phyloP scores from a whole-genome alignment of 805 yeast genomes.

The Lachancea fermentati region DNA sequence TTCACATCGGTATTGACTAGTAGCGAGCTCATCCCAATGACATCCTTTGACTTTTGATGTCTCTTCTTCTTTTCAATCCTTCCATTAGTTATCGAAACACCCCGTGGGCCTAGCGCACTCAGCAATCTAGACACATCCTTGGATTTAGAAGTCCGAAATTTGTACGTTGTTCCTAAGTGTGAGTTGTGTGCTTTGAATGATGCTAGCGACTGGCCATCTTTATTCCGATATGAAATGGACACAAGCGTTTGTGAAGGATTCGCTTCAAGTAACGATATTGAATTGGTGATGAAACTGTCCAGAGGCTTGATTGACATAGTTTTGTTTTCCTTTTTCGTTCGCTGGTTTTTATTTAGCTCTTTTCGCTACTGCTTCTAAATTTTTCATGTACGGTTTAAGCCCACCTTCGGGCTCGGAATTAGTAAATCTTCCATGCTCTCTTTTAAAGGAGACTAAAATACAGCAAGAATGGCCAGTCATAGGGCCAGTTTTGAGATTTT shows the following conservation, averaged over 20 bases:
- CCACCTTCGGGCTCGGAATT: background rate
- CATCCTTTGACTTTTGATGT: slow-evolving; percentile 13
- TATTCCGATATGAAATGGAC: slow-evolving; percentile 32
- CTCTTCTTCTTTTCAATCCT: slow-evolving; percentile 20
- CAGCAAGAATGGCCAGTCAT: background rate
- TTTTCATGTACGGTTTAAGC: background rate
- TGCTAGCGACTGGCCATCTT: slow-evolving; percentile 17
- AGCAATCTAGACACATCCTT: slow-evolving; percentile 72
- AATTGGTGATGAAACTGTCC: slow-evolving; percentile 39
- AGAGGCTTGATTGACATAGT: slow-evolving; percentile 24
- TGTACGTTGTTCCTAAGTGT: slow-evolving; percentile 54
- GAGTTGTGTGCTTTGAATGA: slow-evolving; percentile 62
- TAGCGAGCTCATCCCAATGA: slow-evolving; percentile 23
- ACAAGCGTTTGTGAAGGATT: slow-evolving; percentile 35
- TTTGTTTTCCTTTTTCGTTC: background rate
- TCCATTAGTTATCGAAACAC: slow-evolving; percentile 36
- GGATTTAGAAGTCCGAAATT: slow-evolving; percentile 50
- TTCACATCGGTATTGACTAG: slow-evolving; percentile 26
- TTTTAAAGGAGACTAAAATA: background rate
- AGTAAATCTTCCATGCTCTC: background rate
- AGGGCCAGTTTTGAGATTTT: slow-evolving; percentile 5
- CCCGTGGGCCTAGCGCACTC: slow-evolving; percentile 68
- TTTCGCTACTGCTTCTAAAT: background rate
- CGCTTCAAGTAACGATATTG: slow-evolving; percentile 38
- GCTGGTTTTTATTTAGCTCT: background rate